phyloP scores from a whole-genome alignment of 2,329 filamentous ascomycete species.

The Tolypocladium amazonense region DNA sequence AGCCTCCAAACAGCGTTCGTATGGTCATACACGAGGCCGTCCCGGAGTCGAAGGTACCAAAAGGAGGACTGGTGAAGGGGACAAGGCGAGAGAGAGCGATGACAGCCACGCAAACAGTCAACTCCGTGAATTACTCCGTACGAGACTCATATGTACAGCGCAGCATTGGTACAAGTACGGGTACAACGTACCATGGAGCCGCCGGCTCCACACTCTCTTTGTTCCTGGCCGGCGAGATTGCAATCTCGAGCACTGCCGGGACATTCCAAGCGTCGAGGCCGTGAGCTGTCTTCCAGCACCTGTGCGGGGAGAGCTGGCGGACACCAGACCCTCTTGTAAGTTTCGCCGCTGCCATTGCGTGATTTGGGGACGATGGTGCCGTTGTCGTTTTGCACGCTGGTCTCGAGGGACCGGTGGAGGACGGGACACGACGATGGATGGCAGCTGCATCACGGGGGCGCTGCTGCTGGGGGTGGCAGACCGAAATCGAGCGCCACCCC shows the following conservation, averaged over 20 bases:
- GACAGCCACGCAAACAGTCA: no score
- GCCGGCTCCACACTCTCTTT: not conserved
- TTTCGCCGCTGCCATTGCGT: not conserved
- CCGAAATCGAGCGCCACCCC: not conserved
- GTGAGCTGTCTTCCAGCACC: not conserved
- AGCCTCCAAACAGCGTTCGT: not conserved
- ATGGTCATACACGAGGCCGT: not conserved
- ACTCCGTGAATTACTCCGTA: no score
- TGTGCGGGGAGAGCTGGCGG: not conserved
- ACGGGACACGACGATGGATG: not conserved
- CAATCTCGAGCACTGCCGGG: not conserved
- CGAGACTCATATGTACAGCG: no score
- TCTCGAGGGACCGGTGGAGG: not conserved
- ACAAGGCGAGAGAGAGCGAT: not conserved
- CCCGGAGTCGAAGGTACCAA: not conserved
- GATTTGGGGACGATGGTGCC: not conserved
- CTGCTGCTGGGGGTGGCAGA: not conserved
- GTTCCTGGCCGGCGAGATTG: not conserved
- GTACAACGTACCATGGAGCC: not conserved
- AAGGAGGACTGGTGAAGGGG: not conserved
- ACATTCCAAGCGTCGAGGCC: not conserved
- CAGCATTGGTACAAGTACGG: not conserved
- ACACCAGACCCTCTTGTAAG: not conserved
- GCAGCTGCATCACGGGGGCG: slow-evolving; percentile 3
- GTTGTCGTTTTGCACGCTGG: not conserved